Conservation (phyloP, 106 monocot species). For the Posidonia australis region DNA sequence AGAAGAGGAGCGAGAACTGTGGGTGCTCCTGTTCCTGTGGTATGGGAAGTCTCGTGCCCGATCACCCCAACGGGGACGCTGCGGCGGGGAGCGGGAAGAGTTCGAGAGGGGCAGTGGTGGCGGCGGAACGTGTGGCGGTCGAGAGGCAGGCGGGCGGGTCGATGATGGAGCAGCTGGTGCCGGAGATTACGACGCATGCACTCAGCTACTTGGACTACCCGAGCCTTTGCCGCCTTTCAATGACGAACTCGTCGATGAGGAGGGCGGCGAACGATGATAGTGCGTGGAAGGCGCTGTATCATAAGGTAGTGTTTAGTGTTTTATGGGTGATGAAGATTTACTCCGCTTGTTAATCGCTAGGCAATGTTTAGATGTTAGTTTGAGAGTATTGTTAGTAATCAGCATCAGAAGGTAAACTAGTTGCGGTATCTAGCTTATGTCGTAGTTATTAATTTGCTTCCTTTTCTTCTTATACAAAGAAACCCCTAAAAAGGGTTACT, state of each 20-base stretch:
- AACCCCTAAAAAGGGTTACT: too few species aligned
- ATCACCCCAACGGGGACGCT: slow-evolving; percentile 2
- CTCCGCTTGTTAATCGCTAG: background rate
- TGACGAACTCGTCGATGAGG: slow-evolving; percentile 48
- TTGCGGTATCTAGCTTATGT: too few species aligned
- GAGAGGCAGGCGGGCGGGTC: slow-evolving; percentile 26
- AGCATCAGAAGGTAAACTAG: too few species aligned
- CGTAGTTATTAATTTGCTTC: too few species aligned
- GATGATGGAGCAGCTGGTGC: slow-evolving; percentile 52
- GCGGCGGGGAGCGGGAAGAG: background rate
- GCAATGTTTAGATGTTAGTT: background rate
- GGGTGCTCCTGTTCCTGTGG: background rate
- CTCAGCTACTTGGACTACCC: slow-evolving; percentile 39
- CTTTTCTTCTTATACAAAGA: too few species aligned
- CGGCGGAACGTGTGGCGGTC: background rate
- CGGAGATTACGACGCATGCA: slow-evolving; percentile 40
- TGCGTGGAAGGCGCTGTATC: slow-evolving; percentile 46
- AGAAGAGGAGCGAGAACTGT: background rate
- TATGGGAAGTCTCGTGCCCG: slow-evolving; percentile 4
- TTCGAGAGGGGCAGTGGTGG: background rate
- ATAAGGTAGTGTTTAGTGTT: slow-evolving; percentile 25
- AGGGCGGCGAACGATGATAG: slow-evolving; percentile 41
- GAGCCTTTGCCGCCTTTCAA: slow-evolving; percentile 37
- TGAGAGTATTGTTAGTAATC: background rate
- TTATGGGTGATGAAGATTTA: too few species aligned